Base-by-base conservation (phyloP, 2,329 filamentous ascomycete genomes). In the Epichloe coenophiala region DNA sequence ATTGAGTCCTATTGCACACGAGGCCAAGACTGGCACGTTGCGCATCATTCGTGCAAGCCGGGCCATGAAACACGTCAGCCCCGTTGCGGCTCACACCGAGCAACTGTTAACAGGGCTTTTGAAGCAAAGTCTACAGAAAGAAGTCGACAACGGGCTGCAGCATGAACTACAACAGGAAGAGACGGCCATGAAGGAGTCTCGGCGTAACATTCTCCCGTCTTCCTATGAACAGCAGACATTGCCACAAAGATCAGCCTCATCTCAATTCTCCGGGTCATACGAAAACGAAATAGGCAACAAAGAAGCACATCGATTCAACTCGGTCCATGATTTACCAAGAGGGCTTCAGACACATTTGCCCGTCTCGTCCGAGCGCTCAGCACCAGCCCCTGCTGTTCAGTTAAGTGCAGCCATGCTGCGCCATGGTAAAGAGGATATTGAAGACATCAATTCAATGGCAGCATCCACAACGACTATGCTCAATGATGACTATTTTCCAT, bases 21-120 rank as follows among this genome's bases (percentile, higher is more conserved):
- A 63, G n/a, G 56, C 62, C 9, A 64, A 64, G 47, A 56, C 60
- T 2, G 61, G 61, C 4, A 57, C 61, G 5, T 51, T 64, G 39
- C 53, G 58, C 13, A 64, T 64, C 35, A 64, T 63, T 12, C 56
- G 55, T 17, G 56, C 59, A 1, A 57, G 57, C 38, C 50, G 55
- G 21, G 52, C 55, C 1, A 53, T 61, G 12, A 50, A 45, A 35
- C 21, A 45, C 8, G 35, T 45, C 8, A 45, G 33, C 11, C 48
- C 48, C 4, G 45, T 50, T 23, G 48, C 48, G 4, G 21, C 48
- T 21, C 42, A 50, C 33, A 50, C 48, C 37, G 48, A 50, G 35
- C 48, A 50, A 27, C 31, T 50, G 8, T 33, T 50, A 17, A 50
- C 48, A 4, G 42, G 42, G 33, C 23, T 50, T 15, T 40, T 50